Conservation (phyloP, 805 yeast species). For the Ogataea pignaliae region DNA sequence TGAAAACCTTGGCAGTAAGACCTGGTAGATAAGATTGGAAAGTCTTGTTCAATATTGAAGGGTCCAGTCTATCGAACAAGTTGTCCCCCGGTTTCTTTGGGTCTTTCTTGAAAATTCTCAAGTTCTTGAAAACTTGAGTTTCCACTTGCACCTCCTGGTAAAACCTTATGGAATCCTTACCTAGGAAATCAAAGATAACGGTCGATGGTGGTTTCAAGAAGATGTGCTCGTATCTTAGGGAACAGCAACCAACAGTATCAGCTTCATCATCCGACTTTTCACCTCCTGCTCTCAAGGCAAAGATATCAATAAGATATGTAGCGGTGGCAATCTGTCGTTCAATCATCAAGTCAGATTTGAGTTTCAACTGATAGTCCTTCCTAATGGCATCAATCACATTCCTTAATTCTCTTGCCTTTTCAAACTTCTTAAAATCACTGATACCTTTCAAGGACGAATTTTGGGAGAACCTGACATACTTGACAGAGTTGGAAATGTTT, state of each 20-base stretch:
- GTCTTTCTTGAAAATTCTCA: conserved; percentile 77
- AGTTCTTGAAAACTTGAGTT: conserved; percentile 84
- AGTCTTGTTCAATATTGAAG: conserved; percentile 76
- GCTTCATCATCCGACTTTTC: conserved; percentile 97
- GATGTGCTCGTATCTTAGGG: conserved; percentile 85
- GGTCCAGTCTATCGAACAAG: conserved; percentile 85
- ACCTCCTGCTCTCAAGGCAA: conserved; percentile 97
- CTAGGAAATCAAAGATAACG: conserved; percentile 87
- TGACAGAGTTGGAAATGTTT: conserved; percentile 75
- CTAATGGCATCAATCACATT: conserved; percentile 69
- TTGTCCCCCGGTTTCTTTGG: conserved; percentile 93
- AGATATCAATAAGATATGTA: conserved; percentile 83
- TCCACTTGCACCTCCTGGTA: conserved; percentile 92
- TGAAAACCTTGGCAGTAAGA: conserved; percentile 91
- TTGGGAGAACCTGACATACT: conserved; percentile 89
- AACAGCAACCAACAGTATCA: conserved; percentile 97
- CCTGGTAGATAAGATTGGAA: conserved; percentile 90
- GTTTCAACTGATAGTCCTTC: conserved; percentile 61
- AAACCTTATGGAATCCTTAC: conserved; percentile 91
- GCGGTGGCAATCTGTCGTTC: conserved; percentile 93
- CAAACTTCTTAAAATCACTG: conserved; percentile 87
- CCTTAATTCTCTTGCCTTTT: conserved; percentile 84
- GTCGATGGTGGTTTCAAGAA: conserved; percentile 79
- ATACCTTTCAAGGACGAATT: conserved; percentile 87
- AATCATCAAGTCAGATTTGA: conserved; percentile 73